A percentile compares a stretch with the other conserved stretches of the same genome.
phyloP scores from a whole-genome alignment of 768 basidiomycete genomes.

The Floccularia luteovirens region DNA sequence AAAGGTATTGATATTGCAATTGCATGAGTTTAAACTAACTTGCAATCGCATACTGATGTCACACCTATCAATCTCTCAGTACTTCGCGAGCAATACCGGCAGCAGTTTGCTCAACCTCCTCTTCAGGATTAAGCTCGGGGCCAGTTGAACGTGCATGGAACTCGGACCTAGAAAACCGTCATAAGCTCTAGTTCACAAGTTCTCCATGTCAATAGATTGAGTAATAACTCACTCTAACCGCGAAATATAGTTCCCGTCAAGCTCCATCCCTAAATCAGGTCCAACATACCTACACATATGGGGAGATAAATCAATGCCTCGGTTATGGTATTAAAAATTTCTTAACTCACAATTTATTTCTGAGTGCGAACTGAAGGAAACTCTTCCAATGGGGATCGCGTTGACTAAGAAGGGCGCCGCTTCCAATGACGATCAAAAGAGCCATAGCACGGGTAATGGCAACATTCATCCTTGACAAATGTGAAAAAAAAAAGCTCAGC shows the following conservation, averaged over 20 bases:
- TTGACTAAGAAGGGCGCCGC: slow-evolving; percentile 26
- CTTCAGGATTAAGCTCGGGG: slow-evolving; percentile 12
- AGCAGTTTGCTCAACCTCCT: slow-evolving; percentile 17
- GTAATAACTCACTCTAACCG: slow-evolving; percentile 32
- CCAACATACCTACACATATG: slow-evolving; percentile 30
- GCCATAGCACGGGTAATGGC: slow-evolving; percentile 48
- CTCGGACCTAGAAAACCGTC: background rate
- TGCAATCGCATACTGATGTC: no score
- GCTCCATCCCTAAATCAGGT: slow-evolving; percentile 31
- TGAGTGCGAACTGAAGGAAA: slow-evolving; percentile 37
- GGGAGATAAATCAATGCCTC: background rate
- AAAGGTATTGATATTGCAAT: no score
- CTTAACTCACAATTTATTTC: slow-evolving; percentile 34
- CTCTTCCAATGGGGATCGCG: slow-evolving; percentile 44
- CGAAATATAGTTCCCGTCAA: slow-evolving; percentile 41
- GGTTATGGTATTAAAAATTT: background rate
- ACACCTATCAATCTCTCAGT: slow-evolving; percentile 18
- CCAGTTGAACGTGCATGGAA: slow-evolving; percentile 3
- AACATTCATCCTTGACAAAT: slow-evolving; percentile 37
- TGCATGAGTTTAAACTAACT: no score
- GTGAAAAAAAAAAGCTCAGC: background rate
- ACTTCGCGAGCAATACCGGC: slow-evolving; percentile 22
- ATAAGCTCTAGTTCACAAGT: background rate
- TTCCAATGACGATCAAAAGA: slow-evolving; percentile 41
- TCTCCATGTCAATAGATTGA: background rate